phyloP scores from a whole-genome alignment of 345 rosid genomes.

The Aquilaria yunnanensis region DNA sequence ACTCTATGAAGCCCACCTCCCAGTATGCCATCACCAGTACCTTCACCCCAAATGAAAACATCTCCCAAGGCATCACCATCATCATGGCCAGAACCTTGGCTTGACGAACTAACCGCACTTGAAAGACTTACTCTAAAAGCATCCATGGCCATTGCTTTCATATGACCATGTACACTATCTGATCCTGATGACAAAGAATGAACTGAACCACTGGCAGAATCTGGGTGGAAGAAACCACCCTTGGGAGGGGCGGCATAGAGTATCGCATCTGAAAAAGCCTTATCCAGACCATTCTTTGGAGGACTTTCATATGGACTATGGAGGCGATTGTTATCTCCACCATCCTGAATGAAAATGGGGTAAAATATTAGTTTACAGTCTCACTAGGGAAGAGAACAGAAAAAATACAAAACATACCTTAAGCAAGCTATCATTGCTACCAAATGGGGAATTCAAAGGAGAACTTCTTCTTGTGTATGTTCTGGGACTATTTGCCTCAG shows the following conservation, averaged over 20 bases:
- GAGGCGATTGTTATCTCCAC: conserved; percentile 61
- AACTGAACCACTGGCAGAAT: conserved; percentile 75
- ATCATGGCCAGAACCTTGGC: conserved; percentile 86
- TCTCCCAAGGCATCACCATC: conserved; percentile 79
- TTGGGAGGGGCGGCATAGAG: conserved; percentile 79
- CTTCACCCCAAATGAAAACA: conserved; percentile 79
- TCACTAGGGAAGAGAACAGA: conserved; percentile 10
- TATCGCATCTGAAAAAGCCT: conserved; percentile 80
- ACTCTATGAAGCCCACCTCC: conserved; percentile 63
- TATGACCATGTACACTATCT: conserved; percentile 80
- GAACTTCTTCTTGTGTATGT: conserved; percentile 90
- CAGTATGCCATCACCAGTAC: conserved; percentile 56
- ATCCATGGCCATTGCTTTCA: conserved; percentile 68
- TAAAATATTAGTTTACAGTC: conserved; percentile 12
- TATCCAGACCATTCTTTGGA: conserved; percentile 82
- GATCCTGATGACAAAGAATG: conserved; percentile 96
- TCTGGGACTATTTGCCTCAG: conserved; percentile 84
- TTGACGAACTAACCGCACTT: conserved; percentile 85
- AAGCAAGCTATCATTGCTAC: conserved; percentile 81
- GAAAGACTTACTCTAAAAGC: conserved; percentile 95
- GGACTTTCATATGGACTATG: conserved; percentile 97
- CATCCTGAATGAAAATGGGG: conserved; percentile 48
- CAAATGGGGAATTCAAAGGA: conserved; percentile 77
- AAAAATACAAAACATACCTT: conserved; percentile 45
- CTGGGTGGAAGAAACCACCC: conserved; percentile 66